phyloP scores from a whole-genome alignment of 208 protist genomes.

The Crithidia expoeki region DNA sequence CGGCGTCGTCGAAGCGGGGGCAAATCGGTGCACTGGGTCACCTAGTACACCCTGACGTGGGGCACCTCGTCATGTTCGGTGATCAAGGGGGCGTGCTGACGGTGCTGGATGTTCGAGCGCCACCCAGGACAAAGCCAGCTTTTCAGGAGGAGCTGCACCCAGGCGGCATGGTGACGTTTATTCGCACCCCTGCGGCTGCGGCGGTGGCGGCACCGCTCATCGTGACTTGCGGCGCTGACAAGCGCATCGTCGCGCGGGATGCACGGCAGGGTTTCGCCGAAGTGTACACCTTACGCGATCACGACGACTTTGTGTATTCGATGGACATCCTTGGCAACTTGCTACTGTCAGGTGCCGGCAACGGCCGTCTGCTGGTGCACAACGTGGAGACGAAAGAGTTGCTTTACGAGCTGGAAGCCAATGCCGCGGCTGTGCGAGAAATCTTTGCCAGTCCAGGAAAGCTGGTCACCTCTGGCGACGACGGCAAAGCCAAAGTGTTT shows the following conservation, averaged over 20 bases:
- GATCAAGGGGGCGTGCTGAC: slow-evolving; percentile 79
- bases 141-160: slow-evolving; percentile 67
- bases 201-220: slow-evolving; percentile 51
- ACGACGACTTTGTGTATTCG: slow-evolving; percentile 87
- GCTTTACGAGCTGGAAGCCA: slow-evolving; percentile 79
- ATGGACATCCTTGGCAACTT: slow-evolving; percentile 67
- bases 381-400: slow-evolving; percentile 64
- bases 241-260: slow-evolving; percentile 70
- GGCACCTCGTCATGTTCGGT: slow-evolving; percentile 58
- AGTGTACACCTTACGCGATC: slow-evolving; percentile 58
- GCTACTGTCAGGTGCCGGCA: slow-evolving; percentile 72
- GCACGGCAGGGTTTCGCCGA: slow-evolving; percentile 48
- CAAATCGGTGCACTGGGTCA: slow-evolving; percentile 71
- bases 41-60: slow-evolving; percentile 38
- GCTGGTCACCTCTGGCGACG: slow-evolving; percentile 78
- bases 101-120: slow-evolving; percentile 63
- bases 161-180: slow-evolving; percentile 72
- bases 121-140: slow-evolving; percentile 28
- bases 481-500: slow-evolving; percentile 86
- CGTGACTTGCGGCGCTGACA: slow-evolving; percentile 83
- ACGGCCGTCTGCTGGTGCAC: slow-evolving; percentile 86
- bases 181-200: slow-evolving; percentile 26
- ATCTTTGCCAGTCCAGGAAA: slow-evolving; percentile 53
- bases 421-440: slow-evolving; percentile 72
- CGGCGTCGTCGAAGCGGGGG: slow-evolving; percentile 63